phyloP scores from a whole-genome alignment of 306 rosid species.

The Malus domestica region DNA sequence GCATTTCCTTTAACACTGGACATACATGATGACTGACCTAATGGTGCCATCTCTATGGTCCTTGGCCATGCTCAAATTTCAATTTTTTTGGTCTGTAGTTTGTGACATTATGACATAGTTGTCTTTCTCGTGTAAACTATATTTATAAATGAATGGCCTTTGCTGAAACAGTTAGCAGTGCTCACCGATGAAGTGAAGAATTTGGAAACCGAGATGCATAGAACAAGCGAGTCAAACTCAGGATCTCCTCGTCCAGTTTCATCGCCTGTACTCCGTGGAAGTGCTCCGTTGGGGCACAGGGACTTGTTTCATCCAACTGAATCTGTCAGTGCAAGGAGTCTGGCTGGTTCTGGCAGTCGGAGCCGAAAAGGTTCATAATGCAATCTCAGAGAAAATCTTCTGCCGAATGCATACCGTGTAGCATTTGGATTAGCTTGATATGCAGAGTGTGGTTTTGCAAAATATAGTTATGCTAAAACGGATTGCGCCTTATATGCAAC shows the following conservation, averaged over 20 bases:
- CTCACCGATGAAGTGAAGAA: constrained; percentile 60
- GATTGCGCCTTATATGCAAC: constrained; percentile 1
- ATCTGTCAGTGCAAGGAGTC: constrained; percentile 17
- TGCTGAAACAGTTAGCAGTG: constrained; percentile 44
- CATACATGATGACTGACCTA: not conserved
- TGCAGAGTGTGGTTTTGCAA: not conserved
- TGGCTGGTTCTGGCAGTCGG: constrained; percentile 54
- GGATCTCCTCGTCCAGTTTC: constrained; percentile 61
- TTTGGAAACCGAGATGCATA: constrained; percentile 50
- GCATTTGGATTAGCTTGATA: constrained; percentile 17
- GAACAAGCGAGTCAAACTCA: constrained; percentile 42
- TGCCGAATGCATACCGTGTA: not conserved
- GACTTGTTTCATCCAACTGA: constrained; percentile 31
- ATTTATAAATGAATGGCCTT: constrained; percentile 10
- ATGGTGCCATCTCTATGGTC: not conserved
- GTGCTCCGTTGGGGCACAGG: constrained; percentile 36
- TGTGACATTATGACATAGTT: not conserved
- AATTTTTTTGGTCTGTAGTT: not conserved
- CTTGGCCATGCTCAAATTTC: not conserved
- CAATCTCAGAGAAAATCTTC: not conserved
- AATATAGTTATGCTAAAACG: constrained; percentile 24
- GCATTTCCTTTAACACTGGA: not conserved
- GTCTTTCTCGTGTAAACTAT: not conserved
- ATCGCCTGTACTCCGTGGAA: constrained; percentile 47
- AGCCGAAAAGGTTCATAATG: constrained; percentile 56